A percentile compares a stretch with the other conserved stretches of the same genome.
phyloP scores from a whole-genome alignment of 2,329 filamentous ascomycete species.

The Coleophoma eucalyptorum region DNA sequence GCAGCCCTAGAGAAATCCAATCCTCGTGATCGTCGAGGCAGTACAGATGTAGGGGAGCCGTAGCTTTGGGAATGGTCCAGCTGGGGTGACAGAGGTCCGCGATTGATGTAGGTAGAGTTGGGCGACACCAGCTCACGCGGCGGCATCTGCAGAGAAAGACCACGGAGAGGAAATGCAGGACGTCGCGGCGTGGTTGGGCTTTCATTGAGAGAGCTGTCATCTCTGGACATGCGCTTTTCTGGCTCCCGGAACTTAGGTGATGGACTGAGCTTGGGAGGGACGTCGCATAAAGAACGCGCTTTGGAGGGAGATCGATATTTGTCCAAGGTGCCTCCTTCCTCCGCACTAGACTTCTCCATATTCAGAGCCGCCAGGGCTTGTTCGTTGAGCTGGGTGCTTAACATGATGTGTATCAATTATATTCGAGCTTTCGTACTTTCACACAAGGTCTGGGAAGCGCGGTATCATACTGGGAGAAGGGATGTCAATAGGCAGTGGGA shows the following conservation, averaged over 20 bases:
- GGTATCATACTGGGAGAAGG: too few relatives aligned
- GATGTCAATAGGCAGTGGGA: too few relatives aligned
- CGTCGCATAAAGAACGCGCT: constrained; percentile 25
- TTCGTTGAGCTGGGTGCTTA: constrained; percentile 1
- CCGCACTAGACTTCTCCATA: neutral
- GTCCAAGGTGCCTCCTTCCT: constrained; percentile 1
- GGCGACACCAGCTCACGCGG: constrained; percentile 40
- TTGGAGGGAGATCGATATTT: constrained; percentile 24
- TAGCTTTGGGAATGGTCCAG: constrained; percentile 82
- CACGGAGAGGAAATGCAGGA: constrained; percentile 56
- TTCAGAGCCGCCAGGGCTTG: too few relatives aligned
- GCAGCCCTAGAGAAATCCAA: constrained; percentile 91
- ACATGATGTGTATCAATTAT: neutral
- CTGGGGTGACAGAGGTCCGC: constrained; percentile 75
- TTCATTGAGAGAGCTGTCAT: constrained; percentile 27
- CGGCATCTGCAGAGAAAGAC: constrained; percentile 69
- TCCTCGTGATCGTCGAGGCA: constrained; percentile 84
- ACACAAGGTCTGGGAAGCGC: too few relatives aligned
- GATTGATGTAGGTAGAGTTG: constrained; percentile 46
- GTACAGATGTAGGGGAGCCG: constrained; percentile 80
- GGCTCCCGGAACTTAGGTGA: constrained; percentile 28
- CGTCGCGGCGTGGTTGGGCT: constrained; percentile 71
- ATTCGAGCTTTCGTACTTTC: neutral
- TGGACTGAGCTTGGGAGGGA: constrained; percentile 23
- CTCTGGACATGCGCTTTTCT: constrained; percentile 24